Evolutionary conservation across 305 asterid species (phyloP).

Genomic region (Fraxinus dipetala): DNA sequence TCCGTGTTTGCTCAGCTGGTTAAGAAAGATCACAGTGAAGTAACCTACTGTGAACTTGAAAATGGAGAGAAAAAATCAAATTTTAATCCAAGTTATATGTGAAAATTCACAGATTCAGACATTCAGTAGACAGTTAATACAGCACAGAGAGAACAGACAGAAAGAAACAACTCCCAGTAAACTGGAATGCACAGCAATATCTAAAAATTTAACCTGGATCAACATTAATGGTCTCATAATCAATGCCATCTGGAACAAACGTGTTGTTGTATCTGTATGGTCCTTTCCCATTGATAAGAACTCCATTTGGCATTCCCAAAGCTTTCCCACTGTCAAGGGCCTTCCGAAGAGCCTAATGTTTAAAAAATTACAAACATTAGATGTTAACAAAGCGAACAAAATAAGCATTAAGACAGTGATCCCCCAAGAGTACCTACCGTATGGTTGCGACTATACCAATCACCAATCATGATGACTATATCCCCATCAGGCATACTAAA

Average conservation of each 20-base stretch:
- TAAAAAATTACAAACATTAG: background rate
- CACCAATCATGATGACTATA: conserved; percentile 74
- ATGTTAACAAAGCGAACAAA: background rate
- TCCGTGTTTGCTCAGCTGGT: background rate
- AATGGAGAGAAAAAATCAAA: background rate
- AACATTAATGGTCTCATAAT: conserved; percentile 65
- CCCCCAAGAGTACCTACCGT: conserved; percentile 44
- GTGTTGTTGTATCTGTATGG: conserved; percentile 79
- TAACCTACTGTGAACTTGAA: background rate
- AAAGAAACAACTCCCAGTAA: background rate
- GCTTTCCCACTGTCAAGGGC: conserved; percentile 62
- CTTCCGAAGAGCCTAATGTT: conserved; percentile 55
- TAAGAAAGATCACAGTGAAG: background rate
- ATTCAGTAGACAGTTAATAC: background rate
- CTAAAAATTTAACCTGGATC: conserved; percentile 58
- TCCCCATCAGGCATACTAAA: conserved; percentile 78
- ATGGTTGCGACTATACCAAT: conserved; percentile 83
- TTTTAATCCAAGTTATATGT: background rate
- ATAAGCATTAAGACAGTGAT: conserved; percentile 1
- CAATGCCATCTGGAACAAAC: conserved; percentile 80
- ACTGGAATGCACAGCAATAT: background rate
- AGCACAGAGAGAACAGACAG: background rate
- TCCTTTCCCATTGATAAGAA: conserved; percentile 93
- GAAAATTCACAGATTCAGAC: background rate
- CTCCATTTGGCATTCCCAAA: conserved; percentile 97